A percentile compares a stretch with the other conserved stretches of the same genome.
These are phyloP conservation scores for Tuber brumale DNA, from an alignment of 495 filamentous ascomycete genomes.

Conservation along the genomic window DNA sequence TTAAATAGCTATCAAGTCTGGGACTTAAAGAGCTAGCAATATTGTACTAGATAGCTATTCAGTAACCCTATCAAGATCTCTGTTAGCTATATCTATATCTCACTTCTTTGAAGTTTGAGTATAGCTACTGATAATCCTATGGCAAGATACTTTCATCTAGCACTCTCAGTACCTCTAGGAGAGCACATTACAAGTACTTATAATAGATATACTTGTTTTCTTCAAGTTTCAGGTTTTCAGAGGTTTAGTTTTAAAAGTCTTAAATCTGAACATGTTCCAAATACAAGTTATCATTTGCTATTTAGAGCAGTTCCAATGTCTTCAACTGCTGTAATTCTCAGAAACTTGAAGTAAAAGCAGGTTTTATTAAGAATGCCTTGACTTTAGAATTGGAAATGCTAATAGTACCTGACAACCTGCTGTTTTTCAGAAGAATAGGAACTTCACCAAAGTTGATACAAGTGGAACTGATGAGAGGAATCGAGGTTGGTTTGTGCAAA, in stretches of 20 bases:
- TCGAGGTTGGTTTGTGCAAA: not conserved
- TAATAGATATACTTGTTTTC: not conserved
- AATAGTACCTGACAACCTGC: slow-evolving; percentile 41
- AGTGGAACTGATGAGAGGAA: slow-evolving; percentile 50
- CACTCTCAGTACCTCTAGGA: too few relatives aligned
- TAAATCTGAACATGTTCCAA: not conserved
- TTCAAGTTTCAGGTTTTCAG: not conserved
- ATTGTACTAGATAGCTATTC: too few relatives aligned
- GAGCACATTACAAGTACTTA: too few relatives aligned
- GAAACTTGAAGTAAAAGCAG: not conserved
- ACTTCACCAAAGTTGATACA: slow-evolving; percentile 84
- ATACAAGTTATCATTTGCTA: not conserved
- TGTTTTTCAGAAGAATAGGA: slow-evolving; percentile 74
- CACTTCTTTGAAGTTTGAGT: too few relatives aligned
- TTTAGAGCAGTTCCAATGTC: not conserved
- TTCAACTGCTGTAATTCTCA: not conserved
- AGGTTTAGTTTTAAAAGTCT: not conserved
- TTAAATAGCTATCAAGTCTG: too few relatives aligned
- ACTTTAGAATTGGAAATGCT: slow-evolving; percentile 17
- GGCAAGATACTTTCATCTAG: too few relatives aligned
- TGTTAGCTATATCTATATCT: too few relatives aligned
- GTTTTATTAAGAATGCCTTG: slow-evolving; percentile 24
- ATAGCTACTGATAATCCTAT: too few relatives aligned
- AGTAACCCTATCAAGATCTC: too few relatives aligned
- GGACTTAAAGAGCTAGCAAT: too few relatives aligned